Base-by-base conservation (phyloP, 805 yeast species). In the Nadsonia fulvescens region DNA sequence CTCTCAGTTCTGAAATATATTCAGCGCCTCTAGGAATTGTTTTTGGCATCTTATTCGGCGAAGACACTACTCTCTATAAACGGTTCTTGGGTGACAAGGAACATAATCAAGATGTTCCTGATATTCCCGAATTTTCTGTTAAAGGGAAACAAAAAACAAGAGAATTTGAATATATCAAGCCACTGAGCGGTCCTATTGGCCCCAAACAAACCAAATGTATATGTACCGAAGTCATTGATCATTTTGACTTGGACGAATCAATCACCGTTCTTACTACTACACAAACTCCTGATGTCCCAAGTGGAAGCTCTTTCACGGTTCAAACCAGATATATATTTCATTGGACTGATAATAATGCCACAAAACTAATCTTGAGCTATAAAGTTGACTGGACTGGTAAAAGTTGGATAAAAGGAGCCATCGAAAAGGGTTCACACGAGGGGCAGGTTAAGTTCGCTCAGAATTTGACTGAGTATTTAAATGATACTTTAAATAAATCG, bases 251-350 rank as follows among this genome's bases (percentile, higher is more conserved):
- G 27, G 53, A 62, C 4, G 55, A 58, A 10, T 61, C 61, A 36
- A 63, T 79, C 18, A 62, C 68, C 32, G 69, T 81, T 2, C 51
- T 69, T 2, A 67, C 71, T 21, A 56, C 65, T 2, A 68, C 86
- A 0, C 56, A 53, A 20, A 83, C 98, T 0, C 99, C 98, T 0
- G 89, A 81, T 43, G 96, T 89, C 9, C 98, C 99, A 1, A 75
- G 83, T 40, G 99, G 99, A 4, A 62, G 62, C 22, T 63, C 77
- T 1, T 89, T 89, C 46, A 58, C 63, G 16, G 82, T 82, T 2
- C 61, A 68, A 34, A 78, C 93, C 0, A 58, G 76, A 33, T 76
- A 70, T 39, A 54, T 70, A 23, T 50, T 81, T 29, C 59, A 73
- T 3, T 89, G 98, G 96, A 81, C 60, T 1, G 57, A 54, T 6